Base-by-base conservation (phyloP, 2,329 filamentous ascomycete species). In the Trichocomaceae sp. region DNA sequence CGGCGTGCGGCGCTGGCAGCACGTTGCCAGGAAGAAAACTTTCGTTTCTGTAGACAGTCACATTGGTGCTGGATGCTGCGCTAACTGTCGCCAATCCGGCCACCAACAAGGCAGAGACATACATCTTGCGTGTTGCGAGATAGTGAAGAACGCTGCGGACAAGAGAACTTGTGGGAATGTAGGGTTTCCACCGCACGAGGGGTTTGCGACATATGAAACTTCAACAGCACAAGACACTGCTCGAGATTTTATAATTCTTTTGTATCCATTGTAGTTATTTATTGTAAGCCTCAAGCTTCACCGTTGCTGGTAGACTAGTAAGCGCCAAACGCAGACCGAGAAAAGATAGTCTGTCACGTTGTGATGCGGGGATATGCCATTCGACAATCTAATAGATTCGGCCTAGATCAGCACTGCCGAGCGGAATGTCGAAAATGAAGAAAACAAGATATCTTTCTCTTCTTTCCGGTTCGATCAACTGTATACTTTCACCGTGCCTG, bases 401-500 rank as follows among this genome's bases (percentile, higher is more conserved):
- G 31, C 26, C 23, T 35, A 4, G 39, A 8, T 29, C 39, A 19
- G 12, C 17, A 9, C 19, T 42, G 8, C 39, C 39, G 39, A 9
- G 3, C 37, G 26, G 8, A n/a, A n/a, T n/a, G n/a, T n/a, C n/a
- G n/a, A n/a, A n/a, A n/a, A n/a, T n/a, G n/a, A n/a, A n/a, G n/a
- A 29, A 29, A 29, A 29, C 26, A 9, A 29, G 26, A 29, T 29
- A 29, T 29, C 10, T 29, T 29, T 29, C 26, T 29, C 26, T 29
- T 29, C 23, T 26, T 29, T 9, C 26, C 26, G 26, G 8, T 10
- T 35, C 12, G 31, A 15, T 56, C 46, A 58, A 47, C 26, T 54
- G 57, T 58, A 64, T 2, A 66, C 54, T 26, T 63, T 63, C 12
- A 64, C 63, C 22, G 63, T 62, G 23, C 63, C 63, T 66, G 35